phyloP scores from a whole-genome alignment of 306 rosid genomes.

The Carpinus viminea region DNA sequence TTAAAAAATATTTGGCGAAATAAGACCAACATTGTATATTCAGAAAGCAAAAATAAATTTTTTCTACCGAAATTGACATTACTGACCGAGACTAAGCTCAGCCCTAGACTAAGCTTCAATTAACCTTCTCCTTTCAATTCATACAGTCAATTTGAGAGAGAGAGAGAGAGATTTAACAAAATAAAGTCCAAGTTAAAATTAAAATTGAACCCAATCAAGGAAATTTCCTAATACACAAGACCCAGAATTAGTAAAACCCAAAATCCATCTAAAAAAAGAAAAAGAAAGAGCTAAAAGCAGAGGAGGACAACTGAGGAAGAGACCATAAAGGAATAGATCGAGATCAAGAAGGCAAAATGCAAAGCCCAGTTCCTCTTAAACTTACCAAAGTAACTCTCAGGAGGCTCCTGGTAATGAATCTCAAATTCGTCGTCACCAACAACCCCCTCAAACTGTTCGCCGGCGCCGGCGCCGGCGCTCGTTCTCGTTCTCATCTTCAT shows the following conservation, averaged over 20 bases:
- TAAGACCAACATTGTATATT: too few species aligned
- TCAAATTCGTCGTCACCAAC: conserved; percentile 62
- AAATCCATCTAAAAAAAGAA: neutral
- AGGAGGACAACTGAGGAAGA: conserved; percentile 88
- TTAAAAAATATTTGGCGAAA: too few species aligned
- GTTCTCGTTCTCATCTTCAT: conserved; percentile 45
- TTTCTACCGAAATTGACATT: too few species aligned
- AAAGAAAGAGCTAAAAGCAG: conserved; percentile 42
- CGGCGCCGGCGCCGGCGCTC: neutral
- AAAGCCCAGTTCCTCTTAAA: conserved; percentile 97
- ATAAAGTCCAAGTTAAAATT: neutral
- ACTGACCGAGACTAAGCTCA: too few species aligned
- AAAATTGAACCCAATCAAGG: neutral
- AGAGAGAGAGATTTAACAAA: neutral
- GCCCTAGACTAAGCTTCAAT: neutral
- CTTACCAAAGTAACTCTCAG: conserved; percentile 80
- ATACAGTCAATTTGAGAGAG: neutral
- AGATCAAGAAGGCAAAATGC: conserved; percentile 79
- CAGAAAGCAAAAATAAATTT: too few species aligned
- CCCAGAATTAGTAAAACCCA: neutral
- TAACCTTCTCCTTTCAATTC: neutral
- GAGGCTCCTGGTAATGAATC: conserved; percentile 93
- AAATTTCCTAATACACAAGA: neutral
- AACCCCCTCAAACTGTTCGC: conserved; percentile 33
- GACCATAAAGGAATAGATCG: conserved; percentile 69